phyloP scores from a whole-genome alignment of 805 yeast species.

The Wickerhamomyces chaumierensis region DNA sequence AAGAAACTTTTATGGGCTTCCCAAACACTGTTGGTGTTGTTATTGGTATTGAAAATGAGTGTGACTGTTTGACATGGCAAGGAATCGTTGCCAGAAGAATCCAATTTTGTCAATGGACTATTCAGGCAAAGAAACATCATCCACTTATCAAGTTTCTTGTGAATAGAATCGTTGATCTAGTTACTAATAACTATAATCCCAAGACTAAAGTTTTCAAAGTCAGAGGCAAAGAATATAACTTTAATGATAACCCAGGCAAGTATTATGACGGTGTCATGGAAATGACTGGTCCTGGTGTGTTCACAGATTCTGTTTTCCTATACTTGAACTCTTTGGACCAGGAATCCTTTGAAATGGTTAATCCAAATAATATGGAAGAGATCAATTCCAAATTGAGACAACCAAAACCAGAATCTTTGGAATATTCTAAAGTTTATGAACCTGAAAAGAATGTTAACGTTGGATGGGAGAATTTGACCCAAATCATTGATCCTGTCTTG shows the following conservation, averaged over 20 bases:
- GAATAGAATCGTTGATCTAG: constrained; percentile 32
- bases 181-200: constrained; percentile 8
- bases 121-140: constrained; percentile 51
- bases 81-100: constrained; percentile 38
- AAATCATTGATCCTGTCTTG: constrained; percentile 8
- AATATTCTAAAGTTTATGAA: constrained; percentile 5
- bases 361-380: constrained; percentile 7
- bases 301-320: constrained; percentile 28
- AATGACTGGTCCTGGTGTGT: constrained; percentile 44
- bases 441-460: constrained; percentile 1
- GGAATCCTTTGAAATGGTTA: constrained; percentile 16
- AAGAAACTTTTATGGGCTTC: constrained; percentile 3
- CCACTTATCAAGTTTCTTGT: constrained; percentile 46
- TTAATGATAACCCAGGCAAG: constrained; percentile 31
- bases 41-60: constrained; percentile 42
- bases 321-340: constrained; percentile 26
- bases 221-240: constrained; percentile 17
- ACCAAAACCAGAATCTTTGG: constrained; percentile 6
- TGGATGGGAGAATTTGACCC: constrained; percentile 16
- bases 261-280: constrained; percentile 50
- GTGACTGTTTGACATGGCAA: constrained; percentile 42
- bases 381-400: constrained; percentile 2
- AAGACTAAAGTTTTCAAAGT: constrained; percentile 17
- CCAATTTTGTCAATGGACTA: constrained; percentile 53
- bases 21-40: constrained; percentile 39